Base-by-base conservation (phyloP, 2,329 filamentous ascomycete species). In the Magnaporthales sp. region DNA sequence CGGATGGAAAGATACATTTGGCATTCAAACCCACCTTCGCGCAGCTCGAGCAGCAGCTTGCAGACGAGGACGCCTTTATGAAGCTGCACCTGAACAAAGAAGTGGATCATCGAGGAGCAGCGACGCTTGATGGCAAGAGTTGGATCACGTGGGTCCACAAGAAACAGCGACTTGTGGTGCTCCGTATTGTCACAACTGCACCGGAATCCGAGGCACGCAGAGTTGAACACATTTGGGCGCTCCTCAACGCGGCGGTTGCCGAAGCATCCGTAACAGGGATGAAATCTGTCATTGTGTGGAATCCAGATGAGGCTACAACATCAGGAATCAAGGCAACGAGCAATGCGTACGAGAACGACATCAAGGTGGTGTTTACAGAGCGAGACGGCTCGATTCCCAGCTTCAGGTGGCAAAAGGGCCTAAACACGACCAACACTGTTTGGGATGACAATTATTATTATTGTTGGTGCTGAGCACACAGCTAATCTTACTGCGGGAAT, bases 81-180 rank as follows among this genome's bases (percentile, higher is more conserved):
- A 68, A 64, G 51, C 69, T 68, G 38, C 66, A 77, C 3, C 64
- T 69, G 61, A 64, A 69, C 31, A 30, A 51, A 66, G 64, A 69
- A 26, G 62, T 69, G 5, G 63, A 64, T 26, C 64, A 68, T 66
- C 56, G 68, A 24, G 68, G 73, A 46, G 75, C 74, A 58, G 70
- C 71, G 29, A 74, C 73, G 27, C 67, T 66, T 10, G 70, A 71
- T 63, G 70, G 70, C 7, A 67, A 69, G 32, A 72, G 71, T 3
- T 77, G 73, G 74, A 69, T 72, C 13, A 77, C 74, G 71, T 80
- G 77, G 77, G 69, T 73, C 51, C 77, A 77, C 67, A 70, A 72
- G 46, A 68, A 68, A 54, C 71, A 72, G 67, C 72, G 73, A 67
- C 74, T 75, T 54, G 73, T 74, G 26, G 65, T 76, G 26, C 67